phyloP scores from a whole-genome alignment of 2,329 filamentous ascomycete genomes.

The Eurotiales sp. region DNA sequence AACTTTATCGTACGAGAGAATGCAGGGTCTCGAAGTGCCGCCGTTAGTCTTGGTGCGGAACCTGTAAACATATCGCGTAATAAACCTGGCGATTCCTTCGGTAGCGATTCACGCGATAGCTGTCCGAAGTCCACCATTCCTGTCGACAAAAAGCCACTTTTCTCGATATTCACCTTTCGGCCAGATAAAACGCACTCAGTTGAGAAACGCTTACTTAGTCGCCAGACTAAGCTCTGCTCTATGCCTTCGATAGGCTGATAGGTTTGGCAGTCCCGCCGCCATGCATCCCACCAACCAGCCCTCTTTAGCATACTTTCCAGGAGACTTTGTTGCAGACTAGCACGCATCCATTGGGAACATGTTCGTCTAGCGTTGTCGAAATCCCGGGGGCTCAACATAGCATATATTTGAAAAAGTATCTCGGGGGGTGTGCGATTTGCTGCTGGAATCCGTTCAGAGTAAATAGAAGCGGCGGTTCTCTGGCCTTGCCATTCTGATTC shows the following conservation, averaged over 20 bases:
- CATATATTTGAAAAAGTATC: conserved; percentile 48
- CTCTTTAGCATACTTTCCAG: conserved; percentile 53
- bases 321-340: conserved; percentile 51
- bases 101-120: conserved; percentile 19
- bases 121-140: conserved; percentile 27
- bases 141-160: conserved; percentile 36
- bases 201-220: conserved; percentile 46
- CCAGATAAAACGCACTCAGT: conserved; percentile 49
- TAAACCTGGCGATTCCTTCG: conserved; percentile 15
- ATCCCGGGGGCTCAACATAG: conserved; percentile 43
- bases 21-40: conserved; percentile 21
- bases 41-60: conserved; percentile 18
- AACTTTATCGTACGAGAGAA: conserved; percentile 37
- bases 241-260: conserved; percentile 28
- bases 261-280: conserved; percentile 25
- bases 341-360: conserved; percentile 58
- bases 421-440: conserved; percentile 44
- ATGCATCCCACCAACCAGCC: conserved; percentile 53
- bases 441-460: conserved; percentile 17
- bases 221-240: conserved; percentile 36
- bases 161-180: conserved; percentile 27
- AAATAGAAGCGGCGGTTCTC: not conserved
- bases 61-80: conserved; percentile 16
- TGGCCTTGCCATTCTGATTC: conserved; percentile 10
- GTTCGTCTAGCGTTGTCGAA: conserved; percentile 60